A percentile compares a stretch with the other conserved stretches of the same genome.
Evolutionary conservation across 108 stramenopile genomes (phyloP).

Genomic region (Skeletonema potamos): DNA sequence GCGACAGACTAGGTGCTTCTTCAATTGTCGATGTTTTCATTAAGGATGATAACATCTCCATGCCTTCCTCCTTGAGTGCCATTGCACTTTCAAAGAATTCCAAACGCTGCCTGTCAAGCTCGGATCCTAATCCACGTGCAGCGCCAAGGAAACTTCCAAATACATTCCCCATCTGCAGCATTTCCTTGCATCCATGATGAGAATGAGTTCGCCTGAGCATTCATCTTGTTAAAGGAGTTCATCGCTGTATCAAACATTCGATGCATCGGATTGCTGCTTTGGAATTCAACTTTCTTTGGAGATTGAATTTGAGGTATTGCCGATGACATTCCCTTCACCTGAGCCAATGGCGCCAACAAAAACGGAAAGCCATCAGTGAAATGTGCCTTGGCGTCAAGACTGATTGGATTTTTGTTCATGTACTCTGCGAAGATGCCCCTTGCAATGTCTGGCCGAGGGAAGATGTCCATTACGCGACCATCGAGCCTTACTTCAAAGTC

Average conservation of each 20-base stretch:
- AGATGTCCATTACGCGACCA: slow-evolving; percentile 78
- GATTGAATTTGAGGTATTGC: slow-evolving; percentile 16
- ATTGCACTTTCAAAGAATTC: slow-evolving; percentile 35
- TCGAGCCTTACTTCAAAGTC: slow-evolving; percentile 82
- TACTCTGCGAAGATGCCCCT: slow-evolving; percentile 87
- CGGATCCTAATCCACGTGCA: slow-evolving; percentile 28
- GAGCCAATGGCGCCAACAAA: slow-evolving; percentile 74
- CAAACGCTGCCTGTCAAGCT: slow-evolving; percentile 33
- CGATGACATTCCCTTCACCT: slow-evolving; percentile 63
- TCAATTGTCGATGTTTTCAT: slow-evolving; percentile 31
- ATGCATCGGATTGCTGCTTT: slow-evolving; percentile 21
- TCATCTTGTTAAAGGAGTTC: slow-evolving; percentile 29
- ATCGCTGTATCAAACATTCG: slow-evolving; percentile 21
- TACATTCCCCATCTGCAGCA: slow-evolving; percentile 24
- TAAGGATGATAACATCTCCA: slow-evolving; percentile 29
- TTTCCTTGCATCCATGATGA: slow-evolving; percentile 44
- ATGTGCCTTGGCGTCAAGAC: slow-evolving; percentile 65
- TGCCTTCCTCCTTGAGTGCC: slow-evolving; percentile 27
- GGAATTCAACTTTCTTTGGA: not conserved
- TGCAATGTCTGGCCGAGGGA: slow-evolving; percentile 75
- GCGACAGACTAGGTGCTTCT: slow-evolving; percentile 5
- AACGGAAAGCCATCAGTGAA: slow-evolving; percentile 86
- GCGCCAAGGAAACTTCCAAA: slow-evolving; percentile 22
- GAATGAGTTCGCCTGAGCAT: slow-evolving; percentile 24
- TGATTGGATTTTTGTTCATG: slow-evolving; percentile 77